Evolutionary conservation across 1,284 basidiomycete species (phyloP).

Genomic region (Leccinum discolor): DNA sequence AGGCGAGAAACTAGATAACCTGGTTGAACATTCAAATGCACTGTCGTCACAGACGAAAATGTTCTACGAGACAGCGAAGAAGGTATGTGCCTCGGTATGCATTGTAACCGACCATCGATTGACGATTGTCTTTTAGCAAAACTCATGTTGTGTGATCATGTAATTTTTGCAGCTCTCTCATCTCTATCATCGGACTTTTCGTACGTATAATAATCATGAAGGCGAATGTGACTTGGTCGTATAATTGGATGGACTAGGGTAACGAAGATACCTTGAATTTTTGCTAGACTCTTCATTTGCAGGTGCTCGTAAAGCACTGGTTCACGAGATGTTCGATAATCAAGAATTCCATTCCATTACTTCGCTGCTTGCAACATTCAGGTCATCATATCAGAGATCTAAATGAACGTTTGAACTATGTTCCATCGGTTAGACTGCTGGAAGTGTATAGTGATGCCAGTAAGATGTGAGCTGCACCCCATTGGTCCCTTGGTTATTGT

Average conservation of each 20-base stretch:
- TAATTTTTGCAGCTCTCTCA: conserved; percentile 26
- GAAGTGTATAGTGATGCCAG: background rate
- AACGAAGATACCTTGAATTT: background rate
- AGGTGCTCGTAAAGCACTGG: background rate
- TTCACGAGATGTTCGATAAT: background rate
- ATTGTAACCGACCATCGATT: background rate
- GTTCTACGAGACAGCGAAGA: conserved; percentile 94
- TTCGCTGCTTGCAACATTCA: too few relatives aligned
- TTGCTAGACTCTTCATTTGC: background rate
- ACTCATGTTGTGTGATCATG: conserved; percentile 61
- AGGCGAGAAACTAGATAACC: conserved; percentile 96
- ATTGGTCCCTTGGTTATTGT: background rate
- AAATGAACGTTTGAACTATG: too few relatives aligned
- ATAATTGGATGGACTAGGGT: background rate
- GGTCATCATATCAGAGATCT: too few relatives aligned
- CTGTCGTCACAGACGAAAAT: conserved; percentile 92
- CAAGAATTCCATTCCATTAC: too few relatives aligned
- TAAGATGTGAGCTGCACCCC: too few relatives aligned
- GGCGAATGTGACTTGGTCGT: background rate
- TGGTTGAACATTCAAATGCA: conserved; percentile 93
- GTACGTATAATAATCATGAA: conserved; percentile 22
- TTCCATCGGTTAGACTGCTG: background rate
- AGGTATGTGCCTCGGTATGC: conserved; percentile 50
- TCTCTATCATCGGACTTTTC: conserved; percentile 18
- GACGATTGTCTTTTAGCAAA: conserved; percentile 45